Conservation (phyloP, 2,329 filamentous ascomycete species). For the Fusarium praegraminearum region DNA sequence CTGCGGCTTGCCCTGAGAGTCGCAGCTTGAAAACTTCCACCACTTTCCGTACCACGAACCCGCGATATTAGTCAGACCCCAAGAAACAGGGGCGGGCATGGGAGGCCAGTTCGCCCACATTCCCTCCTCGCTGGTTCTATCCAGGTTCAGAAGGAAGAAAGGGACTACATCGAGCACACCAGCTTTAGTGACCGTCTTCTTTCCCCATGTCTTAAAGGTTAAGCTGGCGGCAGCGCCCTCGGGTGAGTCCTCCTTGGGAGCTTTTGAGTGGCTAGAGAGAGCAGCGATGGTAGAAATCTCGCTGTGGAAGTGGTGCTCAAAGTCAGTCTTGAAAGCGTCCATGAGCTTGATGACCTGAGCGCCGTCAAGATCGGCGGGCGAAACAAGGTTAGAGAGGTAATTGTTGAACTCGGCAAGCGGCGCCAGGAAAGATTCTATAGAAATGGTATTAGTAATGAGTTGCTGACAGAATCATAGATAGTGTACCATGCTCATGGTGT, state of each 20-base stretch:
- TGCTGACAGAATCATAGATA: neutral
- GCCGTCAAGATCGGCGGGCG: conserved; percentile 58
- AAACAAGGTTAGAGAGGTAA: conserved; percentile 61
- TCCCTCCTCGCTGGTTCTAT: conserved; percentile 69
- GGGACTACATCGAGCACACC: conserved; percentile 70
- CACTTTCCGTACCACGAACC: conserved; percentile 67
- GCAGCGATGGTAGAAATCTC: conserved; percentile 65
- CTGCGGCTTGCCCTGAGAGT: conserved; percentile 63
- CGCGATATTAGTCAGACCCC: conserved; percentile 69
- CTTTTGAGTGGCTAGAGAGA: conserved; percentile 63
- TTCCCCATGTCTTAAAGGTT: conserved; percentile 71
- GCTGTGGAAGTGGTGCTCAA: conserved; percentile 67
- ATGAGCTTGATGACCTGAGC: conserved; percentile 62
- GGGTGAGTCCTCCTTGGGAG: conserved; percentile 60
- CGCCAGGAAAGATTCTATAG: conserved; percentile 60
- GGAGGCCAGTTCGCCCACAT: conserved; percentile 73
- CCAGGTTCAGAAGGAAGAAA: conserved; percentile 74
- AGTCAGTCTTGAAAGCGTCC: conserved; percentile 62
- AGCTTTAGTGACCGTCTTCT: conserved; percentile 72
- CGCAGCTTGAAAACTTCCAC: conserved; percentile 76
- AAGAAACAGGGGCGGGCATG: conserved; percentile 70
- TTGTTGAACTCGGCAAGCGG: conserved; percentile 64
- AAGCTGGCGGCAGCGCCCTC: conserved; percentile 60
- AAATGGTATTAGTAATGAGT: neutral
- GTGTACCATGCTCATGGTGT: conserved; percentile 65